A percentile compares a stretch with the other conserved stretches of the same genome.
phyloP scores from a whole-genome alignment of 129 eudicot genomes.

The Calendula officinalis region DNA sequence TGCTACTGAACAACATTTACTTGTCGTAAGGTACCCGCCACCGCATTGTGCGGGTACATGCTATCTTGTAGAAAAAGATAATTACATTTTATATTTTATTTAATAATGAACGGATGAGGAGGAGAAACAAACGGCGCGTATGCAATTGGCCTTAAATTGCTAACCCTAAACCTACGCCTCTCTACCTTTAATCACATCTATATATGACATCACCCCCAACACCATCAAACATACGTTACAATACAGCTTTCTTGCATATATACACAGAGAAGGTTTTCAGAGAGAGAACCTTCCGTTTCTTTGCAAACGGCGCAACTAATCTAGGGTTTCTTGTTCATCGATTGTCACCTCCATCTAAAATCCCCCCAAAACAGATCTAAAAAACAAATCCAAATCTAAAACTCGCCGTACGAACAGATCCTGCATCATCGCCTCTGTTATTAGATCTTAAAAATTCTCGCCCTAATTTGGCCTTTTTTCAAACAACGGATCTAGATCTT shows the following conservation, averaged over 20 bases:
- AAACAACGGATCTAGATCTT: conserved; percentile 30
- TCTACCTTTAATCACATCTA: conserved; percentile 14
- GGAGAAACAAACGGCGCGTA: conserved; percentile 28
- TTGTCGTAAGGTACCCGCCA: too few relatives aligned
- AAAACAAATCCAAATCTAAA: conserved; percentile 17
- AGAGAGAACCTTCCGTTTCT: conserved; percentile 12
- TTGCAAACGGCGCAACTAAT: conserved; percentile 29
- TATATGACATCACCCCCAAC: conserved; percentile 30
- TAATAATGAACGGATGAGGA: not conserved
- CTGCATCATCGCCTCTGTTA: conserved; percentile 24
- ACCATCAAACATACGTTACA: not conserved
- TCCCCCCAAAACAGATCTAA: conserved; percentile 13
- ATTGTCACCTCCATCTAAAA: conserved; percentile 11
- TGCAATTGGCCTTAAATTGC: conserved; percentile 23
- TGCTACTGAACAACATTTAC: too few relatives aligned
- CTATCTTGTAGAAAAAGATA: too few relatives aligned
- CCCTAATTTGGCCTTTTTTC: conserved; percentile 34
- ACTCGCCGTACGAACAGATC: conserved; percentile 21
- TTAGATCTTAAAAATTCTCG: conserved; percentile 37
- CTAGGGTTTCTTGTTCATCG: conserved; percentile 40
- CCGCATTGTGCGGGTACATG: too few relatives aligned
- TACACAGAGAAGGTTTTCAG: not conserved
- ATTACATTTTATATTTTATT: not conserved
- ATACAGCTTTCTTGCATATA: not conserved
- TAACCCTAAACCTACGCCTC: conserved; percentile 36